Conservation (phyloP, 225 moss, liverwort and hornwort species). For the Straminergon stramineum region DNA sequence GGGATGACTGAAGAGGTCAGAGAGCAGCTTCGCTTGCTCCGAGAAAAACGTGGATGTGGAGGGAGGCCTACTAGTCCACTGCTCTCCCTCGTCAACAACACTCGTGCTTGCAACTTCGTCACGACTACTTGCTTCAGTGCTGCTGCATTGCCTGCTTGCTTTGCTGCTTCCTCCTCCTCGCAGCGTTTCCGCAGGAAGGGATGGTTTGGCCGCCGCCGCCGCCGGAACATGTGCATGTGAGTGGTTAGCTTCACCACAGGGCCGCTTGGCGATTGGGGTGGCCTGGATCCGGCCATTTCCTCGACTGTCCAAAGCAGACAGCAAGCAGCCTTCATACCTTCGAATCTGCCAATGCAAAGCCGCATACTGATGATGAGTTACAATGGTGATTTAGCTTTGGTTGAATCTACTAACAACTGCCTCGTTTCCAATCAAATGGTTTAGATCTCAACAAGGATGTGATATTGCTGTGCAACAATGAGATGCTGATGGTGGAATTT, state of each 20-base stretch:
- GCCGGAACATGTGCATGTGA: neutral
- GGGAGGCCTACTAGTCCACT: neutral
- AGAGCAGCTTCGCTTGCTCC: constrained; percentile 39
- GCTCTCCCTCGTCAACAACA: neutral
- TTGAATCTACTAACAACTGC: neutral
- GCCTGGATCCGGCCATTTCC: neutral
- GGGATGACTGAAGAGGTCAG: constrained; percentile 20
- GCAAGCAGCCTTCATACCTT: constrained; percentile 29
- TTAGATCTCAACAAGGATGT: neutral
- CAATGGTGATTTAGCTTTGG: neutral
- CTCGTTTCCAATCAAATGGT: neutral
- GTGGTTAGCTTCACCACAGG: constrained; percentile 2
- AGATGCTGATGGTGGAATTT: neutral
- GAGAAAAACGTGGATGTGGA: constrained; percentile 1
- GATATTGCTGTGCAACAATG: neutral
- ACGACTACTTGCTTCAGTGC: neutral
- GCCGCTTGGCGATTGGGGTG: neutral
- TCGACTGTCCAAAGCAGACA: constrained; percentile 14
- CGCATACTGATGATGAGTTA: too few species aligned
- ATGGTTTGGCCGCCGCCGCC: neutral
- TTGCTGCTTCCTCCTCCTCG: neutral
- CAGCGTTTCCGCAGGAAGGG: neutral
- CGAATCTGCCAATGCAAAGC: constrained; percentile 11
- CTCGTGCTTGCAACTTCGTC: neutral
- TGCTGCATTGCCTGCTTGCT: neutral